These are phyloP conservation scores for Jackrogersella minutella DNA, from an alignment of 495 filamentous ascomycete species.

Conservation along the genomic window DNA sequence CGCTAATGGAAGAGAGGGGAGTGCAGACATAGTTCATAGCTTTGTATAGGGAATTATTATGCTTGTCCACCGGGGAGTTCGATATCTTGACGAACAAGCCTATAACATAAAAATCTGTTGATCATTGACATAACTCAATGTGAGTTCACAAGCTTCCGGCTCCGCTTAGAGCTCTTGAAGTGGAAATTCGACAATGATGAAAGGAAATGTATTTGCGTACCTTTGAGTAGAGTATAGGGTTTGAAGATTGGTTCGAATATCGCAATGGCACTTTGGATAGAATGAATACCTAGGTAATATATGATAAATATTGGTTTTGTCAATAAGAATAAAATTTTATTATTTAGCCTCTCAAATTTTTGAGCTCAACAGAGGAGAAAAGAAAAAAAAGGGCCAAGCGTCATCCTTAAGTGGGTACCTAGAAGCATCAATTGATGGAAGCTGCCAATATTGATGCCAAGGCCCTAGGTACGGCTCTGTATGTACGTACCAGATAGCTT, in stretches of 20 bases:
- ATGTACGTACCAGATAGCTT: too few species aligned
- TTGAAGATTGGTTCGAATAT: neutral
- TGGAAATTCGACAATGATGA: neutral
- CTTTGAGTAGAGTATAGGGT: neutral
- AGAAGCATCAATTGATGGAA: too few species aligned
- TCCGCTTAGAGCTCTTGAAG: conserved; percentile 15
- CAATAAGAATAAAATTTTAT: too few species aligned
- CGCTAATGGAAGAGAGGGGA: neutral
- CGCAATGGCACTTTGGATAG: neutral
- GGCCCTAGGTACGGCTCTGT: too few species aligned
- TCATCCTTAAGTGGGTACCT: too few species aligned
- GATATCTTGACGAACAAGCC: neutral
- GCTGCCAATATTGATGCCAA: too few species aligned
- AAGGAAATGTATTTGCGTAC: conserved; percentile 6
- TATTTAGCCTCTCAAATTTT: too few species aligned
- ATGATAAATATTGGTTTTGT: too few species aligned
- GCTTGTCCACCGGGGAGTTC: neutral
- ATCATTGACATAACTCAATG: neutral
- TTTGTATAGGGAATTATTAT: neutral
- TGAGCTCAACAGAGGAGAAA: too few species aligned
- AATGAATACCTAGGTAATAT: too few species aligned
- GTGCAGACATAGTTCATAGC: neutral
- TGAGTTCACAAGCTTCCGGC: neutral
- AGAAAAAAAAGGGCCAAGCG: too few species aligned
- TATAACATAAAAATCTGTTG: neutral